Base-by-base conservation (phyloP, 371 early-diverging fungal species). In the Mucor irregularis region DNA sequence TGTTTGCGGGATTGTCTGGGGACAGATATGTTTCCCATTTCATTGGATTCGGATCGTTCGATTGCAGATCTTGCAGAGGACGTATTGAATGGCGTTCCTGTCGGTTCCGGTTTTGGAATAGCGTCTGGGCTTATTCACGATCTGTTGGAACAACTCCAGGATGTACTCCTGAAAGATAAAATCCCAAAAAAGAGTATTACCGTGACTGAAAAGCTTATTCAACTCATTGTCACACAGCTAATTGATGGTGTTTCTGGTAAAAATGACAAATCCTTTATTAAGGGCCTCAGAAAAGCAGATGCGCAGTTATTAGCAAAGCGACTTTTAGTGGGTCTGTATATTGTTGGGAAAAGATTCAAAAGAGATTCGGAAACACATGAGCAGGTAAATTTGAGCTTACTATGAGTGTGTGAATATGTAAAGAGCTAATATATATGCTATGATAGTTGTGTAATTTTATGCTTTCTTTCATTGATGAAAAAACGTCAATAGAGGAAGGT, bases 1-100 rank as follows among this genome's bases (percentile, higher is more conserved):
- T 71, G 71, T 44, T 64, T 71, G 37, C 64, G 71, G 13, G 68
- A 71, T 47, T 55, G 68, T 31, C 48, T 49, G 24, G 71, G 71
- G 3, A 67, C 71, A 19, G 61, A 71, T 43, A 29, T 25, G 6
- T 66, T 71, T 35, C 54, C 62, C 4, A 57, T 67, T 5, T 53
- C 29, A 2, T 22, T 46, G n/a, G 43, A 56, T 10, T 50, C 46
- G 7, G 26, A 58, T 4, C 51, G 62, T 2, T 43, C 64, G 5
- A 62, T 71, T 29, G 34, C 44, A 10, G 67, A 67, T 48, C 31
- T 58, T 30, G 58, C 71, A 14, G 33, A 34, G 4, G 71, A 71
- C 38, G 68, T 67, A 10, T 28, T 64, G 21, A 71, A 71, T 43
- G 68, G 68, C 1, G 38, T 49, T 21, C 68, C 71, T 16, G 13